Evolutionary conservation across 1,284 basidiomycete genomes (phyloP).

Genomic region (Phaffia rhodozyma): DNA sequence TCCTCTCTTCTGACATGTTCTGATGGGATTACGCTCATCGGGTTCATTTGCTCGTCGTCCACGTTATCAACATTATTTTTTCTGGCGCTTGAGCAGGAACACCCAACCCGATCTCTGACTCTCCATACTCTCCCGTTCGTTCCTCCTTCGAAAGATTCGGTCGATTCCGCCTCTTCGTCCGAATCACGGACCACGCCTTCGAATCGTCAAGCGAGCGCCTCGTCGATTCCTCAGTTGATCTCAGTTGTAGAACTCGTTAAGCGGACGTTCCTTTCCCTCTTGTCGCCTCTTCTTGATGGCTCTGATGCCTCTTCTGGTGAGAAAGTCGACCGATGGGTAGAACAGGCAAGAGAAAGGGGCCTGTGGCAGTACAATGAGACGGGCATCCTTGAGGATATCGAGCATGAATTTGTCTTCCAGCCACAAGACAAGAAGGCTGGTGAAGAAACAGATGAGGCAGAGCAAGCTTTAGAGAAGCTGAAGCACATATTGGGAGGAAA

Average conservation of each 20-base stretch:
- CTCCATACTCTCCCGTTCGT: constrained; percentile 26
- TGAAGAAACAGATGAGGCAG: constrained; percentile 23
- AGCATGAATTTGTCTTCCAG: too few relatives aligned
- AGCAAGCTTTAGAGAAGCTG: constrained; percentile 29
- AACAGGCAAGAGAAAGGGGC: constrained; percentile 37
- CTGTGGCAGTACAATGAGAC: constrained; percentile 66
- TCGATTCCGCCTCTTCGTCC: constrained; percentile 19
- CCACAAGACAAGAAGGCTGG: constrained; percentile 19
- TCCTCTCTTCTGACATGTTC: neutral
- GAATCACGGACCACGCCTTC: constrained; percentile 5
- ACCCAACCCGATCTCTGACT: constrained; percentile 44
- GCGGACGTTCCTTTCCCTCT: constrained; percentile 48
- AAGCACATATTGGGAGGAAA: constrained; percentile 32
- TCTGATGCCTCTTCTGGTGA: too few relatives aligned
- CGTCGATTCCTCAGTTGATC: constrained; percentile 50
- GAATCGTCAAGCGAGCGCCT: constrained; percentile 26
- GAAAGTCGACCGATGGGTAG: constrained; percentile 27
- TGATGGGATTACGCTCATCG: neutral
- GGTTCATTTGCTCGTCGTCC: neutral
- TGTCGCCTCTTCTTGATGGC: neutral
- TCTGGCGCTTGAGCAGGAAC: constrained; percentile 35
- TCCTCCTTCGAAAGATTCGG: neutral
- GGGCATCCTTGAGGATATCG: constrained; percentile 44
- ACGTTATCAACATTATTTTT: neutral
- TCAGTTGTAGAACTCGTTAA: constrained; percentile 67